Percentiles rank a stretch among this genome's conserved stretches.
These are phyloP conservation scores for Heliocybe sulcata DNA, from an alignment of 1,284 basidiomycete species.

Conservation along the genomic window DNA sequence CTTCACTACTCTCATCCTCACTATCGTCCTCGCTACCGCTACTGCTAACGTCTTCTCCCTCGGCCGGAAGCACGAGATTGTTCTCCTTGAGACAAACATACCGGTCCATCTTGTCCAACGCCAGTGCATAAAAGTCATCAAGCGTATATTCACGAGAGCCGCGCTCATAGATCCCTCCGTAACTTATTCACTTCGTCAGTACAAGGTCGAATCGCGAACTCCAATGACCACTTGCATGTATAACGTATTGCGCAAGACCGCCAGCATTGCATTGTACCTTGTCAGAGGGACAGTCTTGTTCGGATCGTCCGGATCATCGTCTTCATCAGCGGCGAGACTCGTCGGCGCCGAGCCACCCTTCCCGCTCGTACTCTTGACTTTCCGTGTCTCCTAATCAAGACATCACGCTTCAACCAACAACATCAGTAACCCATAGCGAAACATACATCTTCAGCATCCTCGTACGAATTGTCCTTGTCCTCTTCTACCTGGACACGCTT, in stretches of 20 bases:
- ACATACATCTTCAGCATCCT: conserved; percentile 15
- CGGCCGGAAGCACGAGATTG: conserved; percentile 52
- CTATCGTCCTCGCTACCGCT: conserved; percentile 48
- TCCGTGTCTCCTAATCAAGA: no score
- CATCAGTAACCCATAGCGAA: no score
- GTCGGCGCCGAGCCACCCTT: no score
- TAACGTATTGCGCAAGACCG: conserved; percentile 79
- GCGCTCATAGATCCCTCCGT: conserved; percentile 83
- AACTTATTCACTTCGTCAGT: conserved; percentile 35
- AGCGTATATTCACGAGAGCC: conserved; percentile 80
- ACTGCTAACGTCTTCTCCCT: conserved; percentile 54
- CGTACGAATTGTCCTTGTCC: conserved; percentile 19
- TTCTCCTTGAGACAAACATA: conserved; percentile 69
- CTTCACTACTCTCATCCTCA: conserved; percentile 38
- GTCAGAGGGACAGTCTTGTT: conserved; percentile 62
- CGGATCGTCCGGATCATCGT: conserved; percentile 67
- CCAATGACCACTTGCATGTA: conserved; percentile 56
- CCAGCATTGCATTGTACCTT: conserved; percentile 91
- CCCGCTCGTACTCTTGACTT: conserved; percentile 21
- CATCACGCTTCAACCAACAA: no score
- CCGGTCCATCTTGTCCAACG: conserved; percentile 76
- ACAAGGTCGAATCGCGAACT: not conserved
- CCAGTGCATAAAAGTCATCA: conserved; percentile 75
- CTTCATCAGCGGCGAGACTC: conserved; percentile 14
- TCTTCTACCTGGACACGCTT: conserved; percentile 12